Percentiles rank a stretch among this genome's conserved stretches.
Evolutionary conservation across 75 land plant genomes (phyloP).

Genomic region (Cupressus sempervirens): DNA sequence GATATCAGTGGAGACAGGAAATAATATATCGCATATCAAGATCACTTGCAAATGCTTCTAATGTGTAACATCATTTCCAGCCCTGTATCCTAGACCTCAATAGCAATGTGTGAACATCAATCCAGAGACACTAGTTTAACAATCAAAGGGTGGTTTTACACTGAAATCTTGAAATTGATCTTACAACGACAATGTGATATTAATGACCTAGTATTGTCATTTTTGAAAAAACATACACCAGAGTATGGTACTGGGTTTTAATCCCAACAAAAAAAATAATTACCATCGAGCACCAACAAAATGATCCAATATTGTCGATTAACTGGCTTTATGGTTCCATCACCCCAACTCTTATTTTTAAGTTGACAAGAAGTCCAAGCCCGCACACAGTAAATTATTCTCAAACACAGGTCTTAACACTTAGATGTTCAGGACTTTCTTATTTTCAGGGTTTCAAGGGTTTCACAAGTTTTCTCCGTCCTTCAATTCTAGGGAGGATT

Average conservation of each 20-base stretch:
- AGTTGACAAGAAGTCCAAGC: background rate
- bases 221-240: background rate
- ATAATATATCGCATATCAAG: background rate
- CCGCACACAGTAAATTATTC: background rate
- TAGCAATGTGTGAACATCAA: background rate
- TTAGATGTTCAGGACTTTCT: background rate
- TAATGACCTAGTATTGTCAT: background rate
- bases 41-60: background rate
- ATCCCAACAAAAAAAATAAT: background rate
- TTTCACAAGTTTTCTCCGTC: background rate
- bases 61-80: background rate
- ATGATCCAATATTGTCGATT: background rate
- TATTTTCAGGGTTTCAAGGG: background rate
- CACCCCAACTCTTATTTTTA: background rate
- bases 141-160: background rate
- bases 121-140: background rate
- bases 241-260: background rate
- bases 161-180: background rate
- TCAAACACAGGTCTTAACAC: background rate
- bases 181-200: background rate
- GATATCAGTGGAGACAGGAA: background rate
- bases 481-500: background rate
- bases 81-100: background rate
- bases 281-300: background rate
- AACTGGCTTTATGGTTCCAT: background rate